Base-by-base conservation (phyloP, 2,329 filamentous ascomycete species). In the Colletotrichum caudatum region DNA sequence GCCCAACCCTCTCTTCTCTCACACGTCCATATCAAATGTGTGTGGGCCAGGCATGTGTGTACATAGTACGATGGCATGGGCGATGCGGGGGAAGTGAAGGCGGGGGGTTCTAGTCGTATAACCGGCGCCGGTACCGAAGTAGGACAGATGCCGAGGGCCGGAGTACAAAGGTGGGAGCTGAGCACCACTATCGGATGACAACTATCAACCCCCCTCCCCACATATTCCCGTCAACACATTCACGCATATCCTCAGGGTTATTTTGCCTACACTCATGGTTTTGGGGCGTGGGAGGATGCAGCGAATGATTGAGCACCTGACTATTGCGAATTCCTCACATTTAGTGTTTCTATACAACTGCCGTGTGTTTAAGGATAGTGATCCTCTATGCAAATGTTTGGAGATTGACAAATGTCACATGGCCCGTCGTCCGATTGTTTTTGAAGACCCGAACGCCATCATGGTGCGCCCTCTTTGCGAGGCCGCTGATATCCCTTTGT, bases 61-160 rank as follows among this genome's bases (percentile, higher is more conserved):
- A 29, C 29, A 29, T 29, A 29, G 29, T 29, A 29, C 29, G 29
- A 29, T 29, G 29, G 29, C 5, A 14, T 23, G 46, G 41, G n/a
- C 20, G 35, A 54, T 23, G 61, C 39, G 48, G 50, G 50, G 51
- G 44, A 26, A 35, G 35, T 39, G 64, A n/a, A 54, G 37, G 23
- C 39, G 44, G 37, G 62, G 62, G 51, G 29, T 46, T 65, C 11
- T 5, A 29, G 37, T 61, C 37, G 23, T 53, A 64, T 69, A 64
- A 56, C 65, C 69, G 65, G 69, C 59, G 33, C 59, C 65, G 69
- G 59, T 69, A 56, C 65, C 69, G 65, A 72, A 48, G 69, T 39
- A 54, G 65, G 65, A 44, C 46, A 56, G 12, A 46, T 54, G 46
- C 65, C 69, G 69, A 72, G 56, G 54, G 44, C 48, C 65, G 65